A percentile compares a stretch with the other conserved stretches of the same genome.
Conservation (phyloP, 73 alveolate species). For the Stentor roeselii region DNA sequence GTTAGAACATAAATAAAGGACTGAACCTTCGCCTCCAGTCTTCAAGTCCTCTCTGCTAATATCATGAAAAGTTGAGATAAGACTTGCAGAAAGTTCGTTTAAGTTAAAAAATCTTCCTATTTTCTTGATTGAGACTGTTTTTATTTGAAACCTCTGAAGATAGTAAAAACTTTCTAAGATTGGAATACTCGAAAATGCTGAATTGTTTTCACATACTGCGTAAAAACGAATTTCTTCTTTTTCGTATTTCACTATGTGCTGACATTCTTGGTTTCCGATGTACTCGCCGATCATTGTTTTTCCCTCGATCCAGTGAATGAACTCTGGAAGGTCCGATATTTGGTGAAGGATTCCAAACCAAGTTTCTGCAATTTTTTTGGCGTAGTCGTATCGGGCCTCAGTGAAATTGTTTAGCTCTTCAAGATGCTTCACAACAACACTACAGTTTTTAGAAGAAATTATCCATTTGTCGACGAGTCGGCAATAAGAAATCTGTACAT, state of each 20-base stretch:
- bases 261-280: constrained; percentile 85
- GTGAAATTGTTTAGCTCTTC: constrained; percentile 60
- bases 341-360: constrained; percentile 80
- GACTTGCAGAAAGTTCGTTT: constrained; percentile 52
- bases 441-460: constrained; percentile 83
- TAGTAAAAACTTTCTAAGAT: constrained; percentile 61
- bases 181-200: constrained; percentile 66
- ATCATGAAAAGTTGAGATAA: constrained; percentile 48
- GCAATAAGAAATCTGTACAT: constrained; percentile 76
- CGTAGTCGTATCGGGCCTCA: constrained; percentile 53
- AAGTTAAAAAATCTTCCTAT: constrained; percentile 60
- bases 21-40: constrained; percentile 93
- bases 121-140: constrained; percentile 59
- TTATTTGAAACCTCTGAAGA: constrained; percentile 64
- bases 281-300: constrained; percentile 92
- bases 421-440: constrained; percentile 64
- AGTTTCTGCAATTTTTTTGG: constrained; percentile 77
- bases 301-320: constrained; percentile 66
- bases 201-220: constrained; percentile 84
- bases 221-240: constrained; percentile 73
- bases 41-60: constrained; percentile 73
- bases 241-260: constrained; percentile 84
- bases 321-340: constrained; percentile 50
- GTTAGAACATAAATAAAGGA: constrained; percentile 5
- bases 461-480: constrained; percentile 78